Conservation (phyloP, 1,284 basidiomycete species). For the Microbotryum saponariae region DNA sequence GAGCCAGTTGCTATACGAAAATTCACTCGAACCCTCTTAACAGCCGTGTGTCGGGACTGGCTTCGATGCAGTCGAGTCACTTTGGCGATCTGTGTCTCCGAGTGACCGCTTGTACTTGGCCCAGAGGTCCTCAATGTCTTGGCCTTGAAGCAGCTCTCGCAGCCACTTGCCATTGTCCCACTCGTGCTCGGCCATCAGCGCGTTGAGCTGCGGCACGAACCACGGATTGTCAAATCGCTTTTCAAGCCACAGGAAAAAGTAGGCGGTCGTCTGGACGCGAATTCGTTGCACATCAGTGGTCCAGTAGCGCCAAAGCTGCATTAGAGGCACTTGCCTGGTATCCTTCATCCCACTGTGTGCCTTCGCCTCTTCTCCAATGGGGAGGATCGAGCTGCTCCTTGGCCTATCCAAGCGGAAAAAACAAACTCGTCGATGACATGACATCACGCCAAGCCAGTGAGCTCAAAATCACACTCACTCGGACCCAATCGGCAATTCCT, state of each 20-base stretch:
- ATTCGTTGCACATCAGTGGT: not conserved
- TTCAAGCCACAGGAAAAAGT: conserved; percentile 25
- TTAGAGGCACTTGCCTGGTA: conserved; percentile 16
- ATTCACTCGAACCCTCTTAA: no score
- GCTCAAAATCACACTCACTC: conserved; percentile 2
- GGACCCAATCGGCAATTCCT: conserved; percentile 34
- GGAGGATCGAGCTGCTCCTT: conserved; percentile 12
- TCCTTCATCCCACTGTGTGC: conserved; percentile 23
- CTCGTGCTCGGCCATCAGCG: not conserved
- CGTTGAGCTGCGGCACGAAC: conserved; percentile 27
- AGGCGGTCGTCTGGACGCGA: conserved; percentile 6
- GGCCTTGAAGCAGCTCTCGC: conserved; percentile 1
- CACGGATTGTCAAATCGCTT: not conserved
- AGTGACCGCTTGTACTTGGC: conserved; percentile 13
- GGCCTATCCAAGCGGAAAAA: no score
- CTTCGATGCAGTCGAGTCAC: no score
- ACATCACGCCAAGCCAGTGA: no score
- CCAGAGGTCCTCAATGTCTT: conserved; percentile 19
- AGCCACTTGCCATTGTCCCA: conserved; percentile 22
- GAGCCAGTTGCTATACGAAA: no score
- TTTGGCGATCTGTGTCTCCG: not conserved
- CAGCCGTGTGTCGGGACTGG: no score
- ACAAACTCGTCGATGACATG: no score
- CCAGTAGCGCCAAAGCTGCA: not conserved
- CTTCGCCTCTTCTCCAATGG: conserved; percentile 23